Evolutionary conservation across 805 yeast species (phyloP).

Genomic region (Tetrapisispora arboricola): DNA sequence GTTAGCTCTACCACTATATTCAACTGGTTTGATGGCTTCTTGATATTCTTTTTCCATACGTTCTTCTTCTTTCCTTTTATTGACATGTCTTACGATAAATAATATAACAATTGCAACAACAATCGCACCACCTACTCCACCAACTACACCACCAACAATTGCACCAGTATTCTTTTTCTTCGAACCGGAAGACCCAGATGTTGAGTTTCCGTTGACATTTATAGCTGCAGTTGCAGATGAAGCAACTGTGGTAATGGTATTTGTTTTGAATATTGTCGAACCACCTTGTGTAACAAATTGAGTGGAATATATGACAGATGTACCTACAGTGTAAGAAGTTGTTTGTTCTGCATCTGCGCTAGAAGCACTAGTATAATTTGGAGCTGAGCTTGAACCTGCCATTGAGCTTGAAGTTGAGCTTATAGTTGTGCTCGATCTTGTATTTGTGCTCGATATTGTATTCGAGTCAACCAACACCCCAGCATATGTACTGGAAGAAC

Average conservation of each 20-base stretch:
- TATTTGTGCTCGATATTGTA: not conserved
- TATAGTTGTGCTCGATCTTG: no score
- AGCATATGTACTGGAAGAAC: conserved; percentile 10
- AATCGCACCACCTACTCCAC: conserved; percentile 41
- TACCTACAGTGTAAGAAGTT: conserved; percentile 1
- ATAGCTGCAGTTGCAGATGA: conserved; percentile 11
- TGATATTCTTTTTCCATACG: conserved; percentile 48
- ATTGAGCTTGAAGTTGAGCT: not conserved
- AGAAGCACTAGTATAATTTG: no score
- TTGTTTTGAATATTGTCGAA: conserved; percentile 21
- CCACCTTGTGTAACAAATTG: conserved; percentile 23
- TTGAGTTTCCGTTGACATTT: conserved; percentile 4
- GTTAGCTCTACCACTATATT: conserved; percentile 13
- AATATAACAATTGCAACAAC: conserved; percentile 32
- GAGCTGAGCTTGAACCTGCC: not conserved
- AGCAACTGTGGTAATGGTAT: conserved; percentile 17
- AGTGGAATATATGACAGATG: conserved; percentile 18
- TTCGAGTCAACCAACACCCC: not conserved
- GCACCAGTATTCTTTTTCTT: conserved; percentile 36
- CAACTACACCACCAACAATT: conserved; percentile 54
- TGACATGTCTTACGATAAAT: conserved; percentile 30
- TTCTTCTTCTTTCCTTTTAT: conserved; percentile 34
- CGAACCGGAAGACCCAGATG: conserved; percentile 3
- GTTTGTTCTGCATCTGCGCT: conserved; percentile 2
- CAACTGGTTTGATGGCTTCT: conserved; percentile 43